Base-by-base conservation (phyloP, 2,329 filamentous ascomycete genomes). In the Pestalotiopsis sp. region DNA sequence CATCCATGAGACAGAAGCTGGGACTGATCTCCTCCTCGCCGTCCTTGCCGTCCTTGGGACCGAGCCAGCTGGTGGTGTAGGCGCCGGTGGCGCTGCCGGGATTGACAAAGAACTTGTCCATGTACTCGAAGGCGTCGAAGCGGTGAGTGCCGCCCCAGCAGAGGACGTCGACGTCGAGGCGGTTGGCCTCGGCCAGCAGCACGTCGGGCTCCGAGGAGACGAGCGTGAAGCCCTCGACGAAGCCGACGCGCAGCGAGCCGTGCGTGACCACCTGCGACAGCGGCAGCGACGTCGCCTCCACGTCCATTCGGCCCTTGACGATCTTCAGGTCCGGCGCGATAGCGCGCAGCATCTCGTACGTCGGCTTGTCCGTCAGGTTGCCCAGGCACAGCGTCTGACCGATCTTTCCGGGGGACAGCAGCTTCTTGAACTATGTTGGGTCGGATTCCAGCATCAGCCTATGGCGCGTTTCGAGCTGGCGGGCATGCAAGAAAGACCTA, bases 1-100 rank as follows among this genome's bases (percentile, higher is more conserved):
- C 94, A 87, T 98, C 95, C 95, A 98, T 98, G 79, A 98, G 82
- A 77, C 96, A 97, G 81, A 98, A 98, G 78, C 94, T 97, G 30
- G 95, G 95, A 67, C 90, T 91, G 26, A 92, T 92, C 66, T 95
- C 92, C 76, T 92, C 89, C 76, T 92, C 89, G n/a, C 81, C 84
- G 55, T 86, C 86, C 64, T 82, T 81, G 22, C 40, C 61, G 81
- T 82, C 55, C 17, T 60, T 62, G 24, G 24, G 24, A 17, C 64
- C 64, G 20, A 58, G 35, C 85, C 87, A 90, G 22, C 86, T 85
- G 1, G 85, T 86, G 24, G 86, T 82, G 70, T 88, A 88, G 2
- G 89, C 89, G 10, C 89, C 89, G 4, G 89, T 91, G 26, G 88
- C 89, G 75, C 86, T 90, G 3, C 89, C 89, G 1, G 89, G 89